Evolutionary conservation across 495 filamentous ascomycete species (phyloP).

Genomic region (Rhypophila decipiens): DNA sequence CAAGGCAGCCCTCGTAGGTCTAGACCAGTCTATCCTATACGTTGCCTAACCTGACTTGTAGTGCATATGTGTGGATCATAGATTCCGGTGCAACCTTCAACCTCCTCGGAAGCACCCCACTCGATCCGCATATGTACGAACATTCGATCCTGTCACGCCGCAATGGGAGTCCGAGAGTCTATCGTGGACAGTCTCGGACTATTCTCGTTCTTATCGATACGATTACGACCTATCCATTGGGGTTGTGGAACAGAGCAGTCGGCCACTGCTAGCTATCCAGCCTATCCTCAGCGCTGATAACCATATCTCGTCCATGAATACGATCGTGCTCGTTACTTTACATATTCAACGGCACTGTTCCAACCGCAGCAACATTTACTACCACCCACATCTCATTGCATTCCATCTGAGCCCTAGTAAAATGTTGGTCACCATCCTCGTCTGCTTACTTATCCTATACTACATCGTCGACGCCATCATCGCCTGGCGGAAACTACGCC

Average conservation of each 20-base stretch:
- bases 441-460: conserved; percentile 1
- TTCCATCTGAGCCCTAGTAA: background rate
- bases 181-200: background rate
- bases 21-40: background rate
- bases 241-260: background rate
- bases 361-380: background rate
- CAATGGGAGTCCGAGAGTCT: background rate
- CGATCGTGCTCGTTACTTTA: background rate
- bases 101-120: background rate
- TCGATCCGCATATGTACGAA: background rate
- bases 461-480: conserved; percentile 7
- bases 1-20: background rate
- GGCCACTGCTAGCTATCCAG: background rate
- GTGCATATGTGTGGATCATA: background rate
- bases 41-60: background rate
- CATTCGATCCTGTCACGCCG: background rate
- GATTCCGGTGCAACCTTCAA: background rate
- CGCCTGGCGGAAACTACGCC: conserved; percentile 18
- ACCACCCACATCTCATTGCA: background rate
- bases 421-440: background rate
- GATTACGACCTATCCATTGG: background rate
- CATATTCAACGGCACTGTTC: background rate
- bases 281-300: background rate
- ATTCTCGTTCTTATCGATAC: background rate
- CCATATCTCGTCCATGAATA: background rate